phyloP scores from a whole-genome alignment of 306 rosid species.

The Castanea crenata region DNA sequence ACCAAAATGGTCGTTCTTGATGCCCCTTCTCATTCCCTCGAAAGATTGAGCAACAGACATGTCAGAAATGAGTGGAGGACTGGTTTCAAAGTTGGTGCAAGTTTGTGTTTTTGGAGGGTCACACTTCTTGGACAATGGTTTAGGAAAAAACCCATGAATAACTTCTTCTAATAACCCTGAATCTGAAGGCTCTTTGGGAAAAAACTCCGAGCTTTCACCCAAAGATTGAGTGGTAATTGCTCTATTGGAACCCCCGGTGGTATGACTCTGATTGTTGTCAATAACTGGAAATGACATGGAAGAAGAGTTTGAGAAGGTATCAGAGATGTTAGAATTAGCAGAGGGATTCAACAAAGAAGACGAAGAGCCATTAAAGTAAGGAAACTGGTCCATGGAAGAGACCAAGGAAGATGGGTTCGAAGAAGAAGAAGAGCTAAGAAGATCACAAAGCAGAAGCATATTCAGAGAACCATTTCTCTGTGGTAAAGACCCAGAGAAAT shows the following conservation, averaged over 20 bases:
- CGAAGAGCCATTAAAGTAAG: constrained; percentile 11
- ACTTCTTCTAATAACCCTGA: constrained; percentile 81
- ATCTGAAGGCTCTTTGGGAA: constrained; percentile 49
- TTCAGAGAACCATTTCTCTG: constrained; percentile 36
- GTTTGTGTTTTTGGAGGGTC: background rate
- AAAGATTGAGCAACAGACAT: constrained; percentile 11
- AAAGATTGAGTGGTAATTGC: background rate
- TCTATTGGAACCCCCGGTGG: background rate
- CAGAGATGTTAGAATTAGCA: background rate
- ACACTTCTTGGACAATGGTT: constrained; percentile 28
- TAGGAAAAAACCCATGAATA: constrained; percentile 54
- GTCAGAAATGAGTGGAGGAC: constrained; percentile 6
- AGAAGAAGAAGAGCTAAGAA: constrained; percentile 26
- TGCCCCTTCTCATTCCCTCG: constrained; percentile 2
- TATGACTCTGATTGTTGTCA: background rate
- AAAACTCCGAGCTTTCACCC: constrained; percentile 34
- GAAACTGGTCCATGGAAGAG: constrained; percentile 17
- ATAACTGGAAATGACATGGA: background rate
- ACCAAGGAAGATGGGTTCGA: constrained; percentile 22
- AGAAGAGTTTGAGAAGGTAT: background rate
- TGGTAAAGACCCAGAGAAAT: background rate
- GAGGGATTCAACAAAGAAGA: constrained; percentile 13
- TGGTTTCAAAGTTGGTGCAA: background rate
- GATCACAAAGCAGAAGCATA: constrained; percentile 53
- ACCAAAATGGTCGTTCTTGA: constrained; percentile 22